Percentiles rank a stretch among this genome's conserved stretches.
Evolutionary conservation across 2,329 filamentous ascomycete species (phyloP).

Genomic region (Ophiostoma pallidulum): DNA sequence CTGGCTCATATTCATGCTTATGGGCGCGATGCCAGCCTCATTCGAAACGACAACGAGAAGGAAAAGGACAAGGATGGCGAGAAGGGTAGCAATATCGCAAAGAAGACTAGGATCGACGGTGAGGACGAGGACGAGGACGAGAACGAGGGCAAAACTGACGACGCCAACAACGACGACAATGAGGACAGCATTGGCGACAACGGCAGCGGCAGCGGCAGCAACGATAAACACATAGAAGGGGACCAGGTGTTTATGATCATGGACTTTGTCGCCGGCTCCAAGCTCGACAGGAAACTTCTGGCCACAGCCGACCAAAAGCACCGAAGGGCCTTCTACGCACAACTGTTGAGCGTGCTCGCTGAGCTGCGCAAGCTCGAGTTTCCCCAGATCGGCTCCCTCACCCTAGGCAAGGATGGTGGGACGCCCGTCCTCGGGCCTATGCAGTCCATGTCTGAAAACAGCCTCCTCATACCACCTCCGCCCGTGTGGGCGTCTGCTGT

Average conservation of each 20-base stretch:
- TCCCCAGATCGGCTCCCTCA: slow-evolving; percentile 18
- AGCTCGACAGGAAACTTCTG: slow-evolving; percentile 14
- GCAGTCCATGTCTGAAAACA: slow-evolving; percentile 14
- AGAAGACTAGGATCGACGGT: no score
- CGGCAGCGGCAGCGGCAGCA: neutral
- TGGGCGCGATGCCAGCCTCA: slow-evolving; percentile 11
- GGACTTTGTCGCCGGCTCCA: slow-evolving; percentile 17
- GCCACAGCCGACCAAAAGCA: slow-evolving; percentile 6
- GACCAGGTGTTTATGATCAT: slow-evolving; percentile 19
- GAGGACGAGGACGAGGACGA: no score
- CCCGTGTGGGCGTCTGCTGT: neutral
- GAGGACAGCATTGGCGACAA: neutral
- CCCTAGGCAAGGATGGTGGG: slow-evolving; percentile 15
- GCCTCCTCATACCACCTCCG: neutral
- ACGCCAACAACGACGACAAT: neutral
- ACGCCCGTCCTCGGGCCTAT: slow-evolving; percentile 13
- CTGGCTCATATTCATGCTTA: slow-evolving; percentile 19
- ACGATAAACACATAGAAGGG: no score
- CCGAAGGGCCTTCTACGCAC: slow-evolving; percentile 12
- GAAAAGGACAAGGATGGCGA: neutral
- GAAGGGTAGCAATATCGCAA: neutral
- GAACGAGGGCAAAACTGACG: no score
- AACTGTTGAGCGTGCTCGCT: slow-evolving; percentile 20
- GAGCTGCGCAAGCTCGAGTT: slow-evolving; percentile 21
- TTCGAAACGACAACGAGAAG: neutral